Conservation (phyloP, 2,329 filamentous ascomycete genomes). For the Intubia oerlemansii region DNA sequence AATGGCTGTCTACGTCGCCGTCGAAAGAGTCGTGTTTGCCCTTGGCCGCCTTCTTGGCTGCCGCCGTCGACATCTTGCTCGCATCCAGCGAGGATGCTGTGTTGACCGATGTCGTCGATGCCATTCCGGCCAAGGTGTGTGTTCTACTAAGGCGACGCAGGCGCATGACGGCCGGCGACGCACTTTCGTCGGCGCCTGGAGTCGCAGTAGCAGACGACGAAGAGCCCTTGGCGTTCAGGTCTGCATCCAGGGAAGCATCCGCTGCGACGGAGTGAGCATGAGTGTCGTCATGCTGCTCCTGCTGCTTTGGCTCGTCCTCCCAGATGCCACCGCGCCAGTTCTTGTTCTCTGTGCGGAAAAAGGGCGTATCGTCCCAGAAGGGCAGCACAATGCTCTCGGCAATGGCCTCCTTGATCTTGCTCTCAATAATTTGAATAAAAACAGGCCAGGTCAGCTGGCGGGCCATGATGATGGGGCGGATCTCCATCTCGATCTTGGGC, state of each 20-base stretch:
- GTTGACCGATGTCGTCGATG: too few species aligned
- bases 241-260: neutral
- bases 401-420: conserved; percentile 80
- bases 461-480: conserved; percentile 87
- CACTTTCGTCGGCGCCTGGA: conserved; percentile 16
- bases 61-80: too few species aligned
- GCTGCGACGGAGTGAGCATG: too few species aligned
- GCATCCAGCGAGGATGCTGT: too few species aligned
- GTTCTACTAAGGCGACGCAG: conserved; percentile 32
- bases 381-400: conserved; percentile 80
- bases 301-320: conserved; percentile 21
- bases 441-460: conserved; percentile 89
- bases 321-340: conserved; percentile 72
- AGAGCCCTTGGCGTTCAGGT: conserved; percentile 11
- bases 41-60: too few species aligned
- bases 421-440: conserved; percentile 84
- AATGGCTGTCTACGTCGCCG: too few species aligned
- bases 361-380: conserved; percentile 92
- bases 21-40: too few species aligned
- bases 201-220: neutral
- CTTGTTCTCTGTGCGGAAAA: conserved; percentile 62
- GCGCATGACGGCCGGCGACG: conserved; percentile 13
- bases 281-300: neutral
- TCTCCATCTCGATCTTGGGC: conserved; percentile 83
- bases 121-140: too few species aligned